Evolutionary conservation across 495 filamentous ascomycete genomes (phyloP).

Genomic region (Aspergillus baeticus): DNA sequence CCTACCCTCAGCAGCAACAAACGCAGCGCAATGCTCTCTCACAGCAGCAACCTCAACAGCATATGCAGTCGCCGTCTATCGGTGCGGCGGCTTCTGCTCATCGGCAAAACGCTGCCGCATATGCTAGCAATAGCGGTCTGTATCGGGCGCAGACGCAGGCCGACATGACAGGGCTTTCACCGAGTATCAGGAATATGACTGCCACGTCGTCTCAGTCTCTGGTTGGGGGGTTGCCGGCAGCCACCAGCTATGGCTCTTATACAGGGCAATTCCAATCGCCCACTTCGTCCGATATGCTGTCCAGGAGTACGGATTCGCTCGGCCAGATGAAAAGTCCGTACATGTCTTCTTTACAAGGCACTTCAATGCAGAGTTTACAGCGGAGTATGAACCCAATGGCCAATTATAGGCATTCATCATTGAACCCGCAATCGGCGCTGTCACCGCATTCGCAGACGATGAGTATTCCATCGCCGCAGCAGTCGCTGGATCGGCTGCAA

Average conservation of each 20-base stretch:
- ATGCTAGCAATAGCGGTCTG: conserved; percentile 26
- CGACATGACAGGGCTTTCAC: conserved; percentile 30
- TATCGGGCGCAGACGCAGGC: conserved; percentile 32
- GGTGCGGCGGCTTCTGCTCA: conserved; percentile 25
- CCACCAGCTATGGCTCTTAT: conserved; percentile 30
- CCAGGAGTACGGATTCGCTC: conserved; percentile 32
- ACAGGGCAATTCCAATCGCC: conserved; percentile 35
- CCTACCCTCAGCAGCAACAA: conserved; percentile 31
- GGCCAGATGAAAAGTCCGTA: conserved; percentile 27
- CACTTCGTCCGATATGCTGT: conserved; percentile 34
- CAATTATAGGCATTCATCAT: conserved; percentile 30
- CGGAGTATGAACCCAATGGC: conserved; percentile 36
- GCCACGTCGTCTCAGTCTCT: conserved; percentile 33
- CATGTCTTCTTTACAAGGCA: conserved; percentile 6
- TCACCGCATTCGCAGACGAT: conserved; percentile 31
- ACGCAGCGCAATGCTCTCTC: conserved; percentile 26
- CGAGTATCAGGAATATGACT: conserved; percentile 41
- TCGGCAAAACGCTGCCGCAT: conserved; percentile 31
- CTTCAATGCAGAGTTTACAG: conserved; percentile 32
- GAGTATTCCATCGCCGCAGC: conserved; percentile 38
- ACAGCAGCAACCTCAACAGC: conserved; percentile 31
- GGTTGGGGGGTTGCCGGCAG: conserved; percentile 31
- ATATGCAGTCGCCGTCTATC: conserved; percentile 34
- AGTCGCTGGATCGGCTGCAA: conserved; percentile 35
- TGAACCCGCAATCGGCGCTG: conserved; percentile 31